Base-by-base conservation (phyloP, 202 grass and related monocot species). In the Zoysia matrella region DNA sequence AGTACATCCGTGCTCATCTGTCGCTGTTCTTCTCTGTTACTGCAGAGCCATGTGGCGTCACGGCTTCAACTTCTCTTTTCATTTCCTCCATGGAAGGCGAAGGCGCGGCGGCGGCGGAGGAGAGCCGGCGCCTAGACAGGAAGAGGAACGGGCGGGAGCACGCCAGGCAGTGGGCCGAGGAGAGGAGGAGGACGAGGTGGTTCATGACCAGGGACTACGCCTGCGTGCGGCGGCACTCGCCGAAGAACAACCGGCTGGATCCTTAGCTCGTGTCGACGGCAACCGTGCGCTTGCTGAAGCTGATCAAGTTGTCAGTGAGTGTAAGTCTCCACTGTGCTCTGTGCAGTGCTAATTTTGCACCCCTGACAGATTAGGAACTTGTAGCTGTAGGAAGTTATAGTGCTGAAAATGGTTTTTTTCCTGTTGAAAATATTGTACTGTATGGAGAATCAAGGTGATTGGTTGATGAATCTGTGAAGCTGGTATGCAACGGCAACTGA, bases 141-240 rank as follows among this genome's bases (percentile, higher is more conserved):
- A 86, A 62, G 81, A 81, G 68, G 80, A 53, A n/a, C 55, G 77
- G 58, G 7, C 58, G 58, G 58, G 18, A 82, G 78, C 83, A 89
- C 52, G 78, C 73, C 12, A 52, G 67, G 60, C 60, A 89, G 12
- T 89, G 87, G 83, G 60, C 73, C 0, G 87, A 89, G 47, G 87
- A 89, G 78, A 86, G 83, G 83, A 86, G 82, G 83, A 82, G 62
- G 73, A 82, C 86, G 83, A 60, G 83, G 67, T 86, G 83, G 87
- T 85, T 89, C 83, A 62, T 89, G 83, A 85, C 69, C 46, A 89
- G 47, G 87, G 83, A 89, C 73, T 89, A 89, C 78, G 54, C 83
- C 13, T 52, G 13, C 6, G 78, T 67, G 41, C 74, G 54, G 78
- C 87, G 68, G 67, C 87, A 86, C 73, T 74, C 73, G 41, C 88